Evolutionary conservation across 306 rosid genomes (phyloP).

Genomic region (Cucurbita pepo): DNA sequence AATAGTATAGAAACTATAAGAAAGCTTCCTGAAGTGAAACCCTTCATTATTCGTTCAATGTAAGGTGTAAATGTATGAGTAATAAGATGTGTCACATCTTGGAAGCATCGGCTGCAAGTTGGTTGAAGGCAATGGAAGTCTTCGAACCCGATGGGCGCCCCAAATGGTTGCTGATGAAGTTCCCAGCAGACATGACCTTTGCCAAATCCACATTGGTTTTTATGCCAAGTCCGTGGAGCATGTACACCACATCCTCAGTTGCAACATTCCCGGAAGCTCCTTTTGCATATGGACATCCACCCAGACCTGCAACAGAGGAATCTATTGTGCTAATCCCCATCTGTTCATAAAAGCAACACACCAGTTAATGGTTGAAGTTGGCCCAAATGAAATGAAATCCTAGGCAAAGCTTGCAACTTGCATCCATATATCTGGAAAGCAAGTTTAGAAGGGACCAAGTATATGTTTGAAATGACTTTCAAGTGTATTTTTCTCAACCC

Average conservation of each 20-base stretch:
- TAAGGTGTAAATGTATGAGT: neutral
- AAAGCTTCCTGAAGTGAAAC: neutral
- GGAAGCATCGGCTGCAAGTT: constrained; percentile 37
- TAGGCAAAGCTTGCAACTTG: neutral
- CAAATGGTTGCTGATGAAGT: constrained; percentile 64
- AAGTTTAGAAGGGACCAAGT: neutral
- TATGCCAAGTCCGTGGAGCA: constrained; percentile 72
- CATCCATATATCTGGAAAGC: neutral
- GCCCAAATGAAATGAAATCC: too few relatives aligned
- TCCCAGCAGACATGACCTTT: constrained; percentile 65
- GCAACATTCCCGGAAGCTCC: constrained; percentile 77
- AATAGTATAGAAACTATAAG: neutral
- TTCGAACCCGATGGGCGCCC: constrained; percentile 61
- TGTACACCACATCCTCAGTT: constrained; percentile 88
- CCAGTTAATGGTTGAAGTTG: too few relatives aligned
- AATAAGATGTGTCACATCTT: constrained; percentile 24
- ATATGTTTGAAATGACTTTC: neutral
- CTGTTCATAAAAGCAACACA: constrained; percentile 15
- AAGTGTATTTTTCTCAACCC: too few relatives aligned
- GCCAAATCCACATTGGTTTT: constrained; percentile 57
- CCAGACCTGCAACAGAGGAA: constrained; percentile 47
- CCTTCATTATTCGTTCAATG: constrained; percentile 4
- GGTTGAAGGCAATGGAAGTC: constrained; percentile 52
- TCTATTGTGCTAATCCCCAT: constrained; percentile 53
- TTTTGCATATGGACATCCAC: constrained; percentile 64